phyloP scores from a whole-genome alignment of 2,329 filamentous ascomycete species.

The Fusarium tupiense region DNA sequence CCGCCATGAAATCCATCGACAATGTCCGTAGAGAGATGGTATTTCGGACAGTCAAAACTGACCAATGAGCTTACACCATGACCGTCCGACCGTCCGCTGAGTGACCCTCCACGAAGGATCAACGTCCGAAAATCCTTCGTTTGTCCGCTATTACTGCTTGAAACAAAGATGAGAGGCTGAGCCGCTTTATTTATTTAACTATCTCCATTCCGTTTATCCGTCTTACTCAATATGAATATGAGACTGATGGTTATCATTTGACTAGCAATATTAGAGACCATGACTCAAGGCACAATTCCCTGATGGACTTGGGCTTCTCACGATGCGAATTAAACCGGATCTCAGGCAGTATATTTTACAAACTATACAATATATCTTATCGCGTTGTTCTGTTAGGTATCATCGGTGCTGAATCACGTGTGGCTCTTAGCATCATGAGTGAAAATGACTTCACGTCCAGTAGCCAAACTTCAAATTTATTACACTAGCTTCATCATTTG shows the following conservation, averaged over 20 bases:
- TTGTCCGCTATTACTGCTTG: not conserved
- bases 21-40: not conserved
- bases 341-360: not conserved
- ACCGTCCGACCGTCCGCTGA: constrained; percentile 6
- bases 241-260: not conserved
- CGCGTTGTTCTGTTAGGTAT: not conserved
- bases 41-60: not conserved
- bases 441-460: constrained; percentile 1
- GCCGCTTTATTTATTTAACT: not conserved
- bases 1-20: not conserved
- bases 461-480: not conserved
- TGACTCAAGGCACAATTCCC: not conserved
- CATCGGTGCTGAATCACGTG: not conserved
- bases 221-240: not conserved
- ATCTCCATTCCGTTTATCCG: not conserved
- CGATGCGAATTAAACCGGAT: not conserved
- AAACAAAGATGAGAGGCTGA: not conserved
- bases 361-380: not conserved
- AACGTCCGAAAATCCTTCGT: not conserved
- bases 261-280: not conserved
- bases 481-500: not conserved
- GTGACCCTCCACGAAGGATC: not conserved
- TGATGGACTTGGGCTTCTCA: not conserved
- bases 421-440: not conserved
- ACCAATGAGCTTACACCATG: constrained; percentile 32